These are phyloP conservation scores for Penicillium paneum DNA, from an alignment of 2,329 filamentous ascomycete genomes.

Conservation along the genomic window DNA sequence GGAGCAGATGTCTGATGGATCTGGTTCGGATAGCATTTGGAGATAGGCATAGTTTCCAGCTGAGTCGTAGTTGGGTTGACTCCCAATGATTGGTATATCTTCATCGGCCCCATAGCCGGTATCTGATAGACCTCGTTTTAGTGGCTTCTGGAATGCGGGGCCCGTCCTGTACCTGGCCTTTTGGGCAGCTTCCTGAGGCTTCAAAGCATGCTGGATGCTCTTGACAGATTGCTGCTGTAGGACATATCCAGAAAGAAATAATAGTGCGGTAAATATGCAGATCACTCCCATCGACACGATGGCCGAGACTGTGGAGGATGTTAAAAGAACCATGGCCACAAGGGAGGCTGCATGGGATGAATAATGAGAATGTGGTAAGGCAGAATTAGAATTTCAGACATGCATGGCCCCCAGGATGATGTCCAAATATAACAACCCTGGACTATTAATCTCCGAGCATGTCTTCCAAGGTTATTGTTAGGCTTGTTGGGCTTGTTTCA, in stretches of 20 bases:
- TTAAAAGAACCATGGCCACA: conserved; percentile 45
- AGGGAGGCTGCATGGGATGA: conserved; percentile 15
- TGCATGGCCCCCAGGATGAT: conserved; percentile 2
- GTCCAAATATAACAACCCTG: neutral
- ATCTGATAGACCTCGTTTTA: conserved; percentile 19
- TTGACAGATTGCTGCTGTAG: conserved; percentile 82
- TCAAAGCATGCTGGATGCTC: conserved; percentile 70
- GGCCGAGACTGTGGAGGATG: conserved; percentile 44
- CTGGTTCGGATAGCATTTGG: conserved; percentile 43
- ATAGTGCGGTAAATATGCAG: conserved; percentile 70
- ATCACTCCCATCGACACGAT: conserved; percentile 53
- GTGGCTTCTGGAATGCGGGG: conserved; percentile 23
- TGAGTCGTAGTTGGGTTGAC: conserved; percentile 3
- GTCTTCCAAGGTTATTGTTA: neutral
- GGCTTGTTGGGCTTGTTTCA: conserved; percentile 11
- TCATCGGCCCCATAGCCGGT: conserved; percentile 8
- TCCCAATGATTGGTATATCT: conserved; percentile 11
- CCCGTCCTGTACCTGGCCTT: conserved; percentile 10
- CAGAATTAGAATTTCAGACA: conserved; percentile 14
- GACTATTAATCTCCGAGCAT: neutral
- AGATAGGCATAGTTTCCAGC: conserved; percentile 41
- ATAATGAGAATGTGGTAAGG: conserved; percentile 6
- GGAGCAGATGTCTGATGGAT: conserved; percentile 46
- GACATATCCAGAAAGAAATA: conserved; percentile 84
- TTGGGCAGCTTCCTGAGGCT: conserved; percentile 17